A percentile compares a stretch with the other conserved stretches of the same genome.
Evolutionary conservation across 2,329 filamentous ascomycete genomes (phyloP).

Genomic region (Juglanconis juglandina): DNA sequence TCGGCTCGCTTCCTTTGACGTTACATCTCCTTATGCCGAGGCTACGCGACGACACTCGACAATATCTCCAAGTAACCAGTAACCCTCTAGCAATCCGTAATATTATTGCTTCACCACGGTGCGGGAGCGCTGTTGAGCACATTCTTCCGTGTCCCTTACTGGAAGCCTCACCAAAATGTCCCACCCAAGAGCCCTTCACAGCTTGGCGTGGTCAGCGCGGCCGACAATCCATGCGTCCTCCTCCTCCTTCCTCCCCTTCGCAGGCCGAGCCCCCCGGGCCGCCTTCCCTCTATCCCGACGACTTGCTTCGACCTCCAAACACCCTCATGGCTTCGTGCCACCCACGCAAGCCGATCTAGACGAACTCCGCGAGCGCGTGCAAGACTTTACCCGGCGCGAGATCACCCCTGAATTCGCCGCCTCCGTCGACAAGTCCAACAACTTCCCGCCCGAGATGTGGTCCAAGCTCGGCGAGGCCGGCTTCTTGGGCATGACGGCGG

Average conservation of each 20-base stretch:
- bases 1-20: no score
- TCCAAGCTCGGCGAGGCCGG: constrained; percentile 86
- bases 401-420: constrained; percentile 80
- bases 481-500: constrained; percentile 87
- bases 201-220: constrained; percentile 28
- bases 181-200: constrained; percentile 34
- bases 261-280: constrained; percentile 32
- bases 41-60: constrained; percentile 7
- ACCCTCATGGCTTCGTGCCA: constrained; percentile 60
- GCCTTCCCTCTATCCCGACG: constrained; percentile 20
- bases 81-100: neutral
- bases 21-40: constrained; percentile 9
- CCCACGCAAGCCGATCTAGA: constrained; percentile 71
- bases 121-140: neutral
- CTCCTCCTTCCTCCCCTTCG: constrained; percentile 25
- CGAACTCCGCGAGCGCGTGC: constrained; percentile 78
- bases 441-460: constrained; percentile 91
- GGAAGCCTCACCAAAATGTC: constrained; percentile 32
- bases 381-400: constrained; percentile 85
- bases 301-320: constrained; percentile 53
- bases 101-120: neutral
- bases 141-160: neutral
- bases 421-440: constrained; percentile 78
- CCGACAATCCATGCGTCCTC: constrained; percentile 19
- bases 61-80: neutral